Base-by-base conservation (phyloP, 2,329 filamentous ascomycete species). In the Phialemoniopsis sp. region DNA sequence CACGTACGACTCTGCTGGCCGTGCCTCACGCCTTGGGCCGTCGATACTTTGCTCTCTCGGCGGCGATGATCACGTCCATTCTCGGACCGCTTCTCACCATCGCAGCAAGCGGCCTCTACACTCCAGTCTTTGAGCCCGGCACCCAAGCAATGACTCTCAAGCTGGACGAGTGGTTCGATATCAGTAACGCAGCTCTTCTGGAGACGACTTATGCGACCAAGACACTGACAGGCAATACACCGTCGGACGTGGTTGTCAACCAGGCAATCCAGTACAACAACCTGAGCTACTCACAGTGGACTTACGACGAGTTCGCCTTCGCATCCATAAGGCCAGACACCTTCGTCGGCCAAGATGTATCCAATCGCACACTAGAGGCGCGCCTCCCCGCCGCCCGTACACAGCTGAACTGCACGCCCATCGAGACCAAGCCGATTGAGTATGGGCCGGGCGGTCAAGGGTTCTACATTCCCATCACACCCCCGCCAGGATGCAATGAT, bases 211-310 rank as follows among this genome's bases (percentile, higher is more conserved):
- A 26, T 26, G 21, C 21, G 10, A 6, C 10, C 21, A 26, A 26
- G 5, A 12, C 4, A 16, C 4, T 15, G 7, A 15, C 12, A 12
- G n/a, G 19, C 13, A 10, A 6, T 5, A 18, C 19, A 4, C 19
- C 13, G 5, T 5, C 16, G 9, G 34, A 36, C 18, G 19, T n/a
- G 4, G 34, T 21, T 7, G 13, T 36, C 16, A 36, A 28, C 34
- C 19, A 26, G 34, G 34, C 34, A 4, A 28, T 36, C 5, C 34
- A 36, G 19, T 36, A 26, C 34, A 36, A 36, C 13, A 36, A 36
- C 18, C 34, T 36, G 8, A 7, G 17, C 9, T 36, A 12, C 34
- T 26, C 34, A 5, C 17, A 12, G n/a, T 18, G 34, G n/a, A 36
- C 34, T 4, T 36, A 36, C 17, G 19, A 21, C 19, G 34, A 36